Conservation (phyloP, 2,329 filamentous ascomycete genomes). For the Aspergillus uvarum region DNA sequence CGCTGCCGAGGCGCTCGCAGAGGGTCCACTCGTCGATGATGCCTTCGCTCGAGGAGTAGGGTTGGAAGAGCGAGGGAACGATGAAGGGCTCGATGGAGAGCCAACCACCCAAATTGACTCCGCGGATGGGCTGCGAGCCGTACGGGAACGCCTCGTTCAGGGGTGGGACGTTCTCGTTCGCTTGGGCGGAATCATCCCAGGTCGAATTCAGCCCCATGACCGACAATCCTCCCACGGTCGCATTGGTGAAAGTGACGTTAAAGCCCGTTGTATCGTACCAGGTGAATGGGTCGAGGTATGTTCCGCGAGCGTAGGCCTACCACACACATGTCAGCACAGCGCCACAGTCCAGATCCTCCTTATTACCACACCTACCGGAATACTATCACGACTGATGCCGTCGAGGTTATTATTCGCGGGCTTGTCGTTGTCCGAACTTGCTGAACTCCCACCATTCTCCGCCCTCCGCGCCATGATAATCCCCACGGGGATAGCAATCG, state of each 20-base stretch:
- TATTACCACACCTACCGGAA: constrained; percentile 51
- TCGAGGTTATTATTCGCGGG: constrained; percentile 50
- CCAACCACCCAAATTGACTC: constrained; percentile 94
- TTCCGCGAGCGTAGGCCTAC: constrained; percentile 63
- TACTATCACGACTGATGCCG: constrained; percentile 55
- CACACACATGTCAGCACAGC: constrained; percentile 7
- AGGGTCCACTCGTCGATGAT: constrained; percentile 90
- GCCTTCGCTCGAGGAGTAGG: constrained; percentile 58
- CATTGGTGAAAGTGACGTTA: constrained; percentile 88
- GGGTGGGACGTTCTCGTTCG: constrained; percentile 77
- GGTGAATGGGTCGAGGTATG: constrained; percentile 81
- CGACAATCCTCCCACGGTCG: constrained; percentile 80
- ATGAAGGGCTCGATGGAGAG: constrained; percentile 93
- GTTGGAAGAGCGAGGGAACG: constrained; percentile 82
- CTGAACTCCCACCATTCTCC: constrained; percentile 26
- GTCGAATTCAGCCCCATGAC: constrained; percentile 82
- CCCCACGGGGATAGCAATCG: constrained; percentile 67
- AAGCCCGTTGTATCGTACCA: constrained; percentile 91
- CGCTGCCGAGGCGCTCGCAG: constrained; percentile 65
- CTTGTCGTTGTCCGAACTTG: background rate
- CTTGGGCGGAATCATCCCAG: constrained; percentile 79
- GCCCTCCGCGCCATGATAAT: constrained; percentile 67
- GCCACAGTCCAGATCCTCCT: background rate
- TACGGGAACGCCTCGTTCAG: constrained; percentile 79
- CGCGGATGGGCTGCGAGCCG: constrained; percentile 73